Conservation (phyloP, 2,329 filamentous ascomycete genomes). For the Calonectria pseudoreteaudii region DNA sequence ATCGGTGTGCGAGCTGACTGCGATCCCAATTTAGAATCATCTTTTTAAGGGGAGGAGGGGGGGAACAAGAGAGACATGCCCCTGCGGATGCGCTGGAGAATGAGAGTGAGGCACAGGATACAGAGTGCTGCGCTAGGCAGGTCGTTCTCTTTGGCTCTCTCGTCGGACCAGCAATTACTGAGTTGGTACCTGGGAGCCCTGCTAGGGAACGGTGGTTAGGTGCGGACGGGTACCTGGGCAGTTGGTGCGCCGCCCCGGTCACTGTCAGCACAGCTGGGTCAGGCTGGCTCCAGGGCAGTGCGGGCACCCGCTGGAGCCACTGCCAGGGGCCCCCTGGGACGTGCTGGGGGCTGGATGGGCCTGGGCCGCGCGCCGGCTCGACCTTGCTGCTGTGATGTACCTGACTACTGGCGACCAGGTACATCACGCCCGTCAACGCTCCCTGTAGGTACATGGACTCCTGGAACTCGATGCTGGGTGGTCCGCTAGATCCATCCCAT, state of each 20-base stretch:
- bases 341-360: conserved; percentile 17
- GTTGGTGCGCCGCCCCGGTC: not conserved
- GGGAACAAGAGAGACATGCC: not conserved
- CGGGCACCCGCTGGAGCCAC: conserved; percentile 3
- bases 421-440: conserved; percentile 1
- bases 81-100: not conserved
- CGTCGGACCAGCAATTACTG: conserved; percentile 7
- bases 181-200: conserved; percentile 5
- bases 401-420: not conserved
- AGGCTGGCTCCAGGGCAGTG: conserved; percentile 11
- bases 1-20: not conserved
- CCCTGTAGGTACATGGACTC: conserved; percentile 14
- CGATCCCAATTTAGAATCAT: not conserved
- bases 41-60: not conserved
- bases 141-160: not conserved
- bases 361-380: conserved; percentile 20
- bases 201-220: not conserved
- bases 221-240: conserved; percentile 11
- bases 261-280: not conserved
- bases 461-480: not conserved
- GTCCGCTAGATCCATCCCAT: conserved; percentile 25
- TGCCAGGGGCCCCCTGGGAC: conserved; percentile 2
- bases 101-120: not conserved
- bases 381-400: conserved; percentile 13
- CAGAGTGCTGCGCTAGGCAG: conserved; percentile 2